Percentiles rank a stretch among this genome's conserved stretches.
Conservation (phyloP, 345 rosid genomes). For the Bruguiera gymnorhiza region DNA sequence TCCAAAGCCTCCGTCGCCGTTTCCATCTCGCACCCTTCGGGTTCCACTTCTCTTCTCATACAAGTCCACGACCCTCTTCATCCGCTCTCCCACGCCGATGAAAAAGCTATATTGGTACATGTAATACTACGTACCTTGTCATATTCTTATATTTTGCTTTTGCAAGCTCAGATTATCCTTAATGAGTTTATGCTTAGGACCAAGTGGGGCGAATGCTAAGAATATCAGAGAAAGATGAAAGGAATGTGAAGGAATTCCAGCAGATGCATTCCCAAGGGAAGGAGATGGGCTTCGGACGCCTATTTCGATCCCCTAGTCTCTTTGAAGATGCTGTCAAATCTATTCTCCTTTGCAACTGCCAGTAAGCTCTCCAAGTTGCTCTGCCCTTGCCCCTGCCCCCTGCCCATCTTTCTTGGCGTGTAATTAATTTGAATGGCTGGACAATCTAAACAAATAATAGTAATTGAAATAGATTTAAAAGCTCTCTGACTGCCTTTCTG, state of each 20-base stretch:
- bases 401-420: not conserved
- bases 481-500: too few relatives aligned
- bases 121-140: too few relatives aligned
- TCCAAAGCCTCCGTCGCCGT: slow-evolving; percentile 23
- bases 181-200: not conserved
- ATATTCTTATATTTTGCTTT: too few relatives aligned
- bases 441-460: too few relatives aligned
- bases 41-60: slow-evolving; percentile 15
- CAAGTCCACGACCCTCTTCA: slow-evolving; percentile 3
- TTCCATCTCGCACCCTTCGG: slow-evolving; percentile 17
- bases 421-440: too few relatives aligned
- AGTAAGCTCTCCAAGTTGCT: slow-evolving; percentile 12
- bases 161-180: not conserved
- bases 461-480: too few relatives aligned
- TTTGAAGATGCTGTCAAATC: slow-evolving; percentile 56
- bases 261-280: slow-evolving; percentile 32
- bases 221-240: slow-evolving; percentile 32
- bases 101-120: slow-evolving; percentile 21
- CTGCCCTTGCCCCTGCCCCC: too few relatives aligned
- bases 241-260: slow-evolving; percentile 35
- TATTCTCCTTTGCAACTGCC: slow-evolving; percentile 43
- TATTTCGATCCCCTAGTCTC: slow-evolving; percentile 48
- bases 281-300: slow-evolving; percentile 36
- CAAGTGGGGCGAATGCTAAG: slow-evolving; percentile 52
- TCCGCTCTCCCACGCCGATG: slow-evolving; percentile 16